These are phyloP conservation scores for Coffea eugenioides DNA, from an alignment of 257 asterid species.

Conservation along the genomic window DNA sequence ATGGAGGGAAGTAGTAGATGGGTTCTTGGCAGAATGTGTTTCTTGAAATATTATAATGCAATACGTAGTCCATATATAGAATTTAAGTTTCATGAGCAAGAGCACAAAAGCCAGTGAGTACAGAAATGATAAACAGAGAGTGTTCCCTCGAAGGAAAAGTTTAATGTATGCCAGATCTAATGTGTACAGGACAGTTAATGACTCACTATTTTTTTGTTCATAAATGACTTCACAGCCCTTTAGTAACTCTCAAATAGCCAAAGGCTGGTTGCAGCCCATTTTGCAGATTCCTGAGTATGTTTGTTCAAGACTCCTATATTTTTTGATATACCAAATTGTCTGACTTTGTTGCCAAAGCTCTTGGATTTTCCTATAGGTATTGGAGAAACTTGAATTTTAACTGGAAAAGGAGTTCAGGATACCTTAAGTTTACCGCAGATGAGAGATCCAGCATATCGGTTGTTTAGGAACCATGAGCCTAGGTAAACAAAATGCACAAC, in stretches of 20 bases:
- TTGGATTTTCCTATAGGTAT: neutral
- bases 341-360: neutral
- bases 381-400: neutral
- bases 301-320: neutral
- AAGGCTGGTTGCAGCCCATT: neutral
- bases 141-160: too few species aligned
- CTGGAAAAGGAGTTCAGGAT: neutral
- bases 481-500: neutral
- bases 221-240: too few species aligned
- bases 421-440: neutral
- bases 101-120: too few species aligned
- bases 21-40: neutral
- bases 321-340: neutral
- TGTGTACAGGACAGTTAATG: too few species aligned
- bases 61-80: too few species aligned
- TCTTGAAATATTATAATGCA: neutral
- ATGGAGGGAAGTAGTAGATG: too few species aligned
- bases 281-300: neutral
- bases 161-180: too few species aligned
- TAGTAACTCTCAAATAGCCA: neutral
- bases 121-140: too few species aligned
- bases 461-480: too few species aligned
- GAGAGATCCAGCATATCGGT: neutral
- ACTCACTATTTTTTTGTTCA: too few species aligned
- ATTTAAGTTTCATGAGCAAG: too few species aligned